phyloP scores from a whole-genome alignment of 106 monocot species.

The Ottelia alismoides region DNA sequence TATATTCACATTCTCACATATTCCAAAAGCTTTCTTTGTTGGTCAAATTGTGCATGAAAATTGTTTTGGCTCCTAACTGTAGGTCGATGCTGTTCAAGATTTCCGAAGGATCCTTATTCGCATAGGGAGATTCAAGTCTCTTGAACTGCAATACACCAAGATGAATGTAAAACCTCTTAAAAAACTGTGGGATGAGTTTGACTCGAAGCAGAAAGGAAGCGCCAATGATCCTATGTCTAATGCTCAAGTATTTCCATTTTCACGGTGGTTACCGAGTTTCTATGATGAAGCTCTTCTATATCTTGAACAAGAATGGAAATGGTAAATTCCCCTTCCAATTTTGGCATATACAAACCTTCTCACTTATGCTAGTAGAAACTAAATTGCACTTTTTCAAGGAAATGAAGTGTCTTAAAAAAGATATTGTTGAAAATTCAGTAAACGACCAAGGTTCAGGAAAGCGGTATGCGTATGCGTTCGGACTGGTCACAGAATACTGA shows the following conservation, averaged over 20 bases:
- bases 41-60: not conserved
- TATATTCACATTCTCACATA: not conserved
- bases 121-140: constrained; percentile 76
- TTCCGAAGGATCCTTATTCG: constrained; percentile 75
- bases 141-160: constrained; percentile 78
- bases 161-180: constrained; percentile 74
- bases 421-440: too few relatives aligned
- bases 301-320: constrained; percentile 99
- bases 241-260: constrained; percentile 30
- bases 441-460: too few relatives aligned
- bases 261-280: constrained; percentile 90
- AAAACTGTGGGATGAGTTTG: constrained; percentile 94
- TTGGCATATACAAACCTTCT: too few relatives aligned
- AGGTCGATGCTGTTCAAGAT: constrained; percentile 97
- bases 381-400: too few relatives aligned
- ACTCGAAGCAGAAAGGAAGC: constrained; percentile 34
- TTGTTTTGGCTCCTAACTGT: not conserved
- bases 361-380: too few relatives aligned
- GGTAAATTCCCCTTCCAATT: too few relatives aligned
- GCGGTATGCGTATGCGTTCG: too few relatives aligned
- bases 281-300: constrained; percentile 90
- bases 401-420: too few relatives aligned
- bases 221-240: constrained; percentile 20
- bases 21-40: not conserved
- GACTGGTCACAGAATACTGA: too few relatives aligned